Evolutionary conservation across 164 flowering plant species (phyloP), one percentile per base, ranked within the genome.

Genomic region (Dillenia suffruticosa): DNA sequence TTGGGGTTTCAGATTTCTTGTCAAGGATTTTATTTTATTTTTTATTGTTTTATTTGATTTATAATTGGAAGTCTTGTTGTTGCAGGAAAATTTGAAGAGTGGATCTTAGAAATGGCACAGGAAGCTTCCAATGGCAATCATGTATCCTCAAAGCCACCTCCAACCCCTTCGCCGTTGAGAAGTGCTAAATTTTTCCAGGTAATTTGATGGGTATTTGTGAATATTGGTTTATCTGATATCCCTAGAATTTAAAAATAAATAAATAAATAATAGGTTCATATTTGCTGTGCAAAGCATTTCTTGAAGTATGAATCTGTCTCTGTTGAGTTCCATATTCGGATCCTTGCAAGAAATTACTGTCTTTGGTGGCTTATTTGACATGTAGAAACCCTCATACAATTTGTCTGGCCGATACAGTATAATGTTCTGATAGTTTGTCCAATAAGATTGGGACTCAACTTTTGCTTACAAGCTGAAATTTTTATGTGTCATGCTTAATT

Each of bases 161-260:
- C 96, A 2, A 63, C 74, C 55, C 96, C 90, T 1, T 89, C 92
- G 26, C 92, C 92, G 10, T 64, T 89, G 71, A 68, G 96, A 2
- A 77, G 62, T 59, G 82, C 90, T 55, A 84, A 85, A 57, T 88
- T 85, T 62, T 84, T 75, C 63, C 83, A 81, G 86, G 90, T 85
- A 58, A 48, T 17, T 59, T 59, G 8, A 3, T 3, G 22, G 46
- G 12, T 32, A 14, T 12, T 5, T 8, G 12, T 9, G 43, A 19
- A 17, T 16, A 9, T 54, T 65, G 17, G 16, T 22, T n/a, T 16
- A 13, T 52, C 58, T 54, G 0, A 5, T 47, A 12, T 32, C 40
- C 40, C 40, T 4, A 32, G 40, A 32, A 32, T 32, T 32, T 32
- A 32, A 32, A 32, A 32, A 32, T 32, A 5, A 32, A 24, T 1